These are phyloP conservation scores for Lasiodiplodia citricola DNA, from an alignment of 2,329 filamentous ascomycete species.

Conservation along the genomic window DNA sequence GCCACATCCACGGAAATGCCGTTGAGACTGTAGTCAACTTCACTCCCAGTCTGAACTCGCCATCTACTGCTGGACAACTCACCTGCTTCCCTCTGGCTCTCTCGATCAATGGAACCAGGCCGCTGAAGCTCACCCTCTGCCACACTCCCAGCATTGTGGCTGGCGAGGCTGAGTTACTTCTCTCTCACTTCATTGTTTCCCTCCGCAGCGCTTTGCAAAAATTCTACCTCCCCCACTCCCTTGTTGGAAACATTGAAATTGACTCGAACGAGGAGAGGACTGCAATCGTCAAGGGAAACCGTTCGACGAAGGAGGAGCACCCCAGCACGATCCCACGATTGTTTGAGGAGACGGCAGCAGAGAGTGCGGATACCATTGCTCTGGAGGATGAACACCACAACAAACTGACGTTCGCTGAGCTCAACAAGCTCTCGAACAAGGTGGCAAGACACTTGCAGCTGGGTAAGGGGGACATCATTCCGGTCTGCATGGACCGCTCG, in stretches of 20 bases:
- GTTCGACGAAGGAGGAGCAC: neutral
- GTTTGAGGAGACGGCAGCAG: neutral
- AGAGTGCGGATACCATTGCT: neutral
- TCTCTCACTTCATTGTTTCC: neutral
- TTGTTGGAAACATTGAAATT: neutral
- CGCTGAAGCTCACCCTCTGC: neutral
- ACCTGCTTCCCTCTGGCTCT: neutral
- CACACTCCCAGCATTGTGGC: neutral
- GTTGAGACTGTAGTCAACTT: neutral
- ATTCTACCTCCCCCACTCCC: neutral
- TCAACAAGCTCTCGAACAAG: neutral
- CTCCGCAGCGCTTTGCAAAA: neutral
- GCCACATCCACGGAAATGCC: neutral
- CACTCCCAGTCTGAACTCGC: neutral
- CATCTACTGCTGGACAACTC: neutral
- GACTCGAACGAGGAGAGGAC: neutral
- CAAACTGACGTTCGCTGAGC: neutral
- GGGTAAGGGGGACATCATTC: slow-evolving; percentile 28
- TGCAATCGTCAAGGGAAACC: neutral
- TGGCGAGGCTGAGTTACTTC: neutral
- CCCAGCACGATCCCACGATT: neutral
- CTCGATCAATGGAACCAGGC: neutral
- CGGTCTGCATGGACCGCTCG: slow-evolving; percentile 45
- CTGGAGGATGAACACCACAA: no score
- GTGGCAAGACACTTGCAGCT: neutral